Conservation (phyloP, 2,329 filamentous ascomycete genomes). For the Penicillium aurantiogriseum region DNA sequence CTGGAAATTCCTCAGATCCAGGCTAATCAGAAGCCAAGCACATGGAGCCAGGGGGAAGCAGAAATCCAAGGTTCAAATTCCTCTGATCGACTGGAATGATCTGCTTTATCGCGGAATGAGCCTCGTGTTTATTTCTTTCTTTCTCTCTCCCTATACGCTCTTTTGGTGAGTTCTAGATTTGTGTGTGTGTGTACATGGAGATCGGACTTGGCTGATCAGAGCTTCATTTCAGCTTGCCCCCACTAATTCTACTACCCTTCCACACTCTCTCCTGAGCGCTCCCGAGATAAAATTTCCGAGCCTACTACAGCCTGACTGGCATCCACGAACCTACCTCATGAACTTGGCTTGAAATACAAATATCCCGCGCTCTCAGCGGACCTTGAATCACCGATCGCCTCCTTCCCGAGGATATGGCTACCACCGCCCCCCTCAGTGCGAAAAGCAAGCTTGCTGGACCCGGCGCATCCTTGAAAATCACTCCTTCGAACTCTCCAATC, state of each 20-base stretch:
- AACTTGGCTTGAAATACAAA: constrained; percentile 35
- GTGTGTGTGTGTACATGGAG: background rate
- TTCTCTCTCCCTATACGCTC: constrained; percentile 6
- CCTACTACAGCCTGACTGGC: background rate
- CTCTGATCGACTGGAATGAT: constrained; percentile 13
- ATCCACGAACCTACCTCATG: constrained; percentile 7
- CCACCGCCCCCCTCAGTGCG: constrained; percentile 30
- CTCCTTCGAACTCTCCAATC: constrained; percentile 74
- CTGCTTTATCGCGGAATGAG: constrained; percentile 10
- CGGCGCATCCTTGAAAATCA: constrained; percentile 58
- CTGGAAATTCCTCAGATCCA: background rate
- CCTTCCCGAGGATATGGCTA: constrained; percentile 38
- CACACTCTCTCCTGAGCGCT: constrained; percentile 7
- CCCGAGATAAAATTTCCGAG: background rate
- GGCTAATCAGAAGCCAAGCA: constrained; percentile 1
- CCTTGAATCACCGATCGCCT: constrained; percentile 25
- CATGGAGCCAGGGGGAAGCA: constrained; percentile 2
- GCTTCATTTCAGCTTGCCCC: constrained; percentile 12
- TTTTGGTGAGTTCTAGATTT: constrained; percentile 1
- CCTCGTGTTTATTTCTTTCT: constrained; percentile 8
- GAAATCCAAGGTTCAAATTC: constrained; percentile 8
- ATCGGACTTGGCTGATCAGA: constrained; percentile 4
- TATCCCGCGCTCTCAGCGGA: constrained; percentile 25
- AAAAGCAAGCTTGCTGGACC: constrained; percentile 39
- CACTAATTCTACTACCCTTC: constrained; percentile 4